Evolutionary conservation across 345 rosid species (phyloP).

Genomic region (Cochlearia excelsa): DNA sequence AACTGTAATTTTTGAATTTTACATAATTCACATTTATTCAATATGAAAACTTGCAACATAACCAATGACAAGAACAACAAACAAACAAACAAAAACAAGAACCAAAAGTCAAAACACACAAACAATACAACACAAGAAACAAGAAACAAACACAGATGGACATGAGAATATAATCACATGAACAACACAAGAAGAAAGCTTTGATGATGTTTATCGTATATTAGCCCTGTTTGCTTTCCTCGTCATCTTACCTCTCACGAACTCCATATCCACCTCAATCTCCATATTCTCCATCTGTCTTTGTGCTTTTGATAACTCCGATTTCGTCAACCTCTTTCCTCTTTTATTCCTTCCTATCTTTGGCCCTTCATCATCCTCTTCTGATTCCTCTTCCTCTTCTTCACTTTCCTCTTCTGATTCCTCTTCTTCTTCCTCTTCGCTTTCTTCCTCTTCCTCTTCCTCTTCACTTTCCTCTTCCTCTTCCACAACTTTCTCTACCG

Average conservation of each 20-base stretch:
- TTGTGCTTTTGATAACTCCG: conserved; percentile 37
- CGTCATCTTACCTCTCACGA: conserved; percentile 30
- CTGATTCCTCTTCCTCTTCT: too few relatives aligned
- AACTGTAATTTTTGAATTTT: too few relatives aligned
- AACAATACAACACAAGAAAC: too few relatives aligned
- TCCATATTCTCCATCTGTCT: conserved; percentile 37
- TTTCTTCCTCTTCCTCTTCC: too few relatives aligned
- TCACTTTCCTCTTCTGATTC: too few relatives aligned
- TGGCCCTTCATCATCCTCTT: neutral
- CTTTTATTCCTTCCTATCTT: conserved; percentile 14
- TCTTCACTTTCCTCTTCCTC: too few relatives aligned
- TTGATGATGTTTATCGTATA: conserved; percentile 20
- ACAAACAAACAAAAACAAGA: too few relatives aligned
- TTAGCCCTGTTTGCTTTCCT: conserved; percentile 23
- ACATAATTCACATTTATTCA: too few relatives aligned
- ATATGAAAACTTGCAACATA: neutral
- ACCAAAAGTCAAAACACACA: too few relatives aligned
- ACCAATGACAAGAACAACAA: conserved; percentile 8
- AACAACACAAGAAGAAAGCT: neutral
- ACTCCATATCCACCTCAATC: conserved; percentile 29
- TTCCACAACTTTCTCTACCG: neutral
- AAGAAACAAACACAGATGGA: too few relatives aligned
- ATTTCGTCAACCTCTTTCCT: conserved; percentile 20
- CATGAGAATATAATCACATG: too few relatives aligned
- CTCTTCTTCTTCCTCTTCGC: too few relatives aligned